A percentile compares a stretch with the other conserved stretches of the same genome.
Evolutionary conservation across 169 alveolate genomes (phyloP).

Genomic region (Amoebophrya sp.): DNA sequence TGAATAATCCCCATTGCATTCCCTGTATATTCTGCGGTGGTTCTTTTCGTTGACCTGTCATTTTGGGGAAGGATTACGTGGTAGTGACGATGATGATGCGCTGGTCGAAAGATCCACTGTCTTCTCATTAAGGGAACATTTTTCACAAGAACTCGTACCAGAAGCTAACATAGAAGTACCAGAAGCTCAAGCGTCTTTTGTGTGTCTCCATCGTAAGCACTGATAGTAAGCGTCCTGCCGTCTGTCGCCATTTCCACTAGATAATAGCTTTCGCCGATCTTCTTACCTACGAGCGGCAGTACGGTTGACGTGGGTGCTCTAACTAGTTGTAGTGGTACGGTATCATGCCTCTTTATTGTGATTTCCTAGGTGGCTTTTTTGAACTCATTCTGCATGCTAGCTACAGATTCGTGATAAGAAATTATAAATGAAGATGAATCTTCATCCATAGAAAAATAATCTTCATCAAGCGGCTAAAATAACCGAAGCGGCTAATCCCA

Average conservation of each 20-base stretch:
- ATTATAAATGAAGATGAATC: too few relatives aligned
- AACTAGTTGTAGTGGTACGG: background rate
- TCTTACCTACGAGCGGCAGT: background rate
- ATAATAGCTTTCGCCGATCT: slow-evolving; percentile 29
- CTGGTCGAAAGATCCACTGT: background rate
- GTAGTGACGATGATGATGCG: too few relatives aligned
- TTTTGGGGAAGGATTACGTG: background rate
- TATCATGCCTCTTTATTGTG: too few relatives aligned
- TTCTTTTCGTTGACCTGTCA: slow-evolving; percentile 28
- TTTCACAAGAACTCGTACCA: background rate
- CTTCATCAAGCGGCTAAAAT: too few relatives aligned
- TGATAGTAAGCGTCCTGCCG: slow-evolving; percentile 32
- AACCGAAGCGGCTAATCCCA: too few relatives aligned
- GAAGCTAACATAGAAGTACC: background rate
- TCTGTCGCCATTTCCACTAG: slow-evolving; percentile 33
- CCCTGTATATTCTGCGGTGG: slow-evolving; percentile 27
- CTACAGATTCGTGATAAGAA: too few relatives aligned
- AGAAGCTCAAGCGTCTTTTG: slow-evolving; percentile 26
- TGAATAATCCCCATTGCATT: slow-evolving; percentile 25
- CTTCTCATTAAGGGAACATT: background rate
- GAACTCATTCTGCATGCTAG: too few relatives aligned
- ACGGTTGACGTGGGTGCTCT: background rate
- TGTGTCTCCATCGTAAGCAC: slow-evolving; percentile 35
- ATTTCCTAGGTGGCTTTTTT: too few relatives aligned
- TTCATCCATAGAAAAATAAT: too few relatives aligned